Evolutionary conservation across 2,329 filamentous ascomycete genomes (phyloP).

Genomic region (Cladophialophora yegresii): DNA sequence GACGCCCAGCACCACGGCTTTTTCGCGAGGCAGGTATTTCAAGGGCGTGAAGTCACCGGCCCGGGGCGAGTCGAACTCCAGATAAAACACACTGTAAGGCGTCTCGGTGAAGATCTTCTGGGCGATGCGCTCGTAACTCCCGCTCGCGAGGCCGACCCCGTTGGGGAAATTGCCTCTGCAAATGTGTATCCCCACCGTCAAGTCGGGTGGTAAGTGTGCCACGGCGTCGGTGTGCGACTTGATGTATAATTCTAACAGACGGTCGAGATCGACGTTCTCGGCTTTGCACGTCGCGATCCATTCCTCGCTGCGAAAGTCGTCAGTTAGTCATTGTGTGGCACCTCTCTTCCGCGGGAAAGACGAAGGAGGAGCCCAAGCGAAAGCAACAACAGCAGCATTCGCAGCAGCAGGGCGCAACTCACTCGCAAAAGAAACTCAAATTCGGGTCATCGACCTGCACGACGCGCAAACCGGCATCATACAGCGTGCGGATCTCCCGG

Average conservation of each 20-base stretch:
- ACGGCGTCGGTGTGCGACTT: conserved; percentile 53
- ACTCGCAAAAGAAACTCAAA: conserved; percentile 71
- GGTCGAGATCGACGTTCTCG: conserved; percentile 68
- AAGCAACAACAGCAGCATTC: not conserved
- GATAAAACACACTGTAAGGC: conserved; percentile 26
- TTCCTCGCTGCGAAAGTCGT: conserved; percentile 48
- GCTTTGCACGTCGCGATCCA: conserved; percentile 70
- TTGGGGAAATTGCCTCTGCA: conserved; percentile 30
- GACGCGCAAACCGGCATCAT: conserved; percentile 64
- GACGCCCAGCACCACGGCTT: conserved; percentile 29
- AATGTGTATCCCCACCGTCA: conserved; percentile 28
- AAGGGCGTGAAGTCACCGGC: conserved; percentile 31
- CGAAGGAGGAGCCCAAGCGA: not conserved
- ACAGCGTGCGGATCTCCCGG: conserved; percentile 61
- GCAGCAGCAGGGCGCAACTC: not conserved
- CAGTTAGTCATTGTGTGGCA: too few species aligned
- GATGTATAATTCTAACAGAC: conserved; percentile 74
- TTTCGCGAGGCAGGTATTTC: conserved; percentile 25
- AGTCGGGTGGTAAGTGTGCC: conserved; percentile 16
- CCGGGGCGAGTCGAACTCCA: conserved; percentile 32
- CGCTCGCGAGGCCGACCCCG: conserved; percentile 24
- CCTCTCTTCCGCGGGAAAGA: too few species aligned
- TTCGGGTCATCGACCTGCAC: conserved; percentile 70
- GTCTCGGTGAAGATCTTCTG: conserved; percentile 27
- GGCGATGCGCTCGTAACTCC: conserved; percentile 30